Evolutionary conservation across 345 rosid species (phyloP), one percentile per base, ranked within the genome.

Genomic region (Populus ilicifolia): DNA sequence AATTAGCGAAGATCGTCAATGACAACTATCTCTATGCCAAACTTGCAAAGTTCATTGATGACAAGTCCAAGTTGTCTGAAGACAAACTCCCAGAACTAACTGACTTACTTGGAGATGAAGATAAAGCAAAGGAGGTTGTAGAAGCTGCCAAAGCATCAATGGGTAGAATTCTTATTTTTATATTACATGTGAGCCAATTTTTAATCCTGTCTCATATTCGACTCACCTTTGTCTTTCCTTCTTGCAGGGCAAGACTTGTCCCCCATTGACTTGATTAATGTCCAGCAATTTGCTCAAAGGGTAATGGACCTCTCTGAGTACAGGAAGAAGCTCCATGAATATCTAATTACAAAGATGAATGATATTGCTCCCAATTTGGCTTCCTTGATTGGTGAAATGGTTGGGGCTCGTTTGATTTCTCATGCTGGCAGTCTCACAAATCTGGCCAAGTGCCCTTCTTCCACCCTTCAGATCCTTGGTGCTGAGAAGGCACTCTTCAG

Each of bases 401-500:
- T 96, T 54, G 99, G 91, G 30, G 99, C 99, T 29, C 91, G 97
- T 66, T 76, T 93, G 86, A 96, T 96, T 65, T 96, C 99, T 46
- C 99, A 96, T 83, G 99, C 99, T 21, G 97, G 99, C 59, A 96
- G 98, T 89, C 95, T 96, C 64, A 92, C 97, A 17, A 93, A 94
- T 86, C 89, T 93, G 83, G 99, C 99, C 0, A 96, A 96, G 80
- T 93, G 97, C 83, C 98, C 99, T 70, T 91, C 99, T 85, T 96
- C 99, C 33, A 96, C 99, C 23, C 98, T 96, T 77, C 98, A 93
- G 88, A 92, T 96, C 77, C 99, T 92, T 29, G 99, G 98, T 63
- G 98, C 97, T 8, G 97, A 93, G 85, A 96, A 93, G 75, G 97
- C 98, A 50, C 94, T 93, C 52, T 93, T 96, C 88, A 96, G 99